Conservation (phyloP, 2,329 filamentous ascomycete species). For the Calonectria fujianensis region DNA sequence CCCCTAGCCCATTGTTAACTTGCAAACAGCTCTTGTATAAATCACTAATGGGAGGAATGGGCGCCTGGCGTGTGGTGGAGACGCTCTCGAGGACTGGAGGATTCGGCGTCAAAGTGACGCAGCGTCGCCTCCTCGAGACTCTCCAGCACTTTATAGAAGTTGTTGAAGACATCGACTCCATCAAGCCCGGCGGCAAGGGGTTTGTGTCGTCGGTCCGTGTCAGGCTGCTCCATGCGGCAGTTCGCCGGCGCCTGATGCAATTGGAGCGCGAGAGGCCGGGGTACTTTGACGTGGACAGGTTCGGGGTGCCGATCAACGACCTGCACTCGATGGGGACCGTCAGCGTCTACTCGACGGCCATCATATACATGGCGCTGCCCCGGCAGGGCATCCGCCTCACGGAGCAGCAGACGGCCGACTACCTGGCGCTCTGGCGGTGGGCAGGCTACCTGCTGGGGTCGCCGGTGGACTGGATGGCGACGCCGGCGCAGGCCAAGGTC, state of each 20-base stretch:
- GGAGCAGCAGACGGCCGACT: constrained; percentile 78
- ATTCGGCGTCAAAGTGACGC: constrained; percentile 80
- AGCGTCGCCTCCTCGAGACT: constrained; percentile 79
- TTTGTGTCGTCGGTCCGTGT: constrained; percentile 78
- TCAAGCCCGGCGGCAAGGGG: constrained; percentile 79
- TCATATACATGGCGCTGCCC: constrained; percentile 82
- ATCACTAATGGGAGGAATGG: constrained; percentile 82
- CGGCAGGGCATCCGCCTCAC: constrained; percentile 82
- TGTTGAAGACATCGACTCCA: constrained; percentile 77
- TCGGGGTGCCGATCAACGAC: constrained; percentile 82
- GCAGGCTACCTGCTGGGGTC: constrained; percentile 83
- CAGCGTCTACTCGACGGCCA: constrained; percentile 78
- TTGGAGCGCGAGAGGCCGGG: constrained; percentile 71
- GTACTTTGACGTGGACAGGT: constrained; percentile 76
- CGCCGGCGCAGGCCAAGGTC: constrained; percentile 71
- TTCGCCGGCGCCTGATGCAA: constrained; percentile 77
- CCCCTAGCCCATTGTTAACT: constrained; percentile 26
- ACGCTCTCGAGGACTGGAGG: constrained; percentile 84
- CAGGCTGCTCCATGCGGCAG: constrained; percentile 78
- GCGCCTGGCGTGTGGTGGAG: constrained; percentile 82
- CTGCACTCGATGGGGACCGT: constrained; percentile 85
- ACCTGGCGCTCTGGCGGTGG: constrained; percentile 85
- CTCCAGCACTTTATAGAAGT: constrained; percentile 85
- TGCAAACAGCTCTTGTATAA: constrained; percentile 73
- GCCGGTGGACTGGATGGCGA: constrained; percentile 77